A percentile compares a stretch with the other conserved stretches of the same genome.
Conservation (phyloP, 1,284 basidiomycete species). For the Rhodotorula sp. region DNA sequence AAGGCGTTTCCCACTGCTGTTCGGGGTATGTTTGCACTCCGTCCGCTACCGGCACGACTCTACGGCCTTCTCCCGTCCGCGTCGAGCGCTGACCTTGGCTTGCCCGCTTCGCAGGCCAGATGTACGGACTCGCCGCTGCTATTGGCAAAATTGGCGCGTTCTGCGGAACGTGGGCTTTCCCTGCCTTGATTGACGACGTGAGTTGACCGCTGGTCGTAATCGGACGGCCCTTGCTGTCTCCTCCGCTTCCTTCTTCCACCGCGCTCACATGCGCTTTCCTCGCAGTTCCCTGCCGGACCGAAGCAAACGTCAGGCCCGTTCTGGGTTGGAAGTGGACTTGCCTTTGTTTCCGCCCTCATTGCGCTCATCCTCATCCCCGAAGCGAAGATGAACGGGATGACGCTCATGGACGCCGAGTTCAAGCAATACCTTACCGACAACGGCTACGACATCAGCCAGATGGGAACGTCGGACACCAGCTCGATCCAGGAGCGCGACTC, state of each 20-base stretch:
- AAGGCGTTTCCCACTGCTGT: constrained; percentile 78
- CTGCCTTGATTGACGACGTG: constrained; percentile 7
- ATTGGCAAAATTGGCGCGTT: constrained; percentile 80
- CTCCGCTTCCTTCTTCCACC: background rate
- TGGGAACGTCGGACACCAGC: background rate
- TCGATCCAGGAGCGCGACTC: constrained; percentile 3
- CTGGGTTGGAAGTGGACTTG: constrained; percentile 48
- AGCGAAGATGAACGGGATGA: constrained; percentile 52
- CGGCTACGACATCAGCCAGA: constrained; percentile 22
- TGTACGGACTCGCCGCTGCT: constrained; percentile 73
- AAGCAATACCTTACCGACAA: constrained; percentile 2
- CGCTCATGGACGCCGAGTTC: constrained; percentile 4
- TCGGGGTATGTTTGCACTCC: constrained; percentile 63
- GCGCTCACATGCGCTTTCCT: constrained; percentile 4
- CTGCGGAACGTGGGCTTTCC: constrained; percentile 24
- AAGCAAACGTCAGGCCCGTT: constrained; percentile 46
- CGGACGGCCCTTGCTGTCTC: no score
- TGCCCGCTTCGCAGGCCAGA: background rate
- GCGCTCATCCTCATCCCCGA: constrained; percentile 73
- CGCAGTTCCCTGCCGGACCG: constrained; percentile 38
- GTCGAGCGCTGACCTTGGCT: background rate
- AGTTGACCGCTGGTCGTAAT: no score
- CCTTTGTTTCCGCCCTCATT: constrained; percentile 70
- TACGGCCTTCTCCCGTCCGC: background rate
- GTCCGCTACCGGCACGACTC: constrained; percentile 50